Base-by-base conservation (phyloP, 129 eudicot species). In the Dittrichia graveolens region DNA sequence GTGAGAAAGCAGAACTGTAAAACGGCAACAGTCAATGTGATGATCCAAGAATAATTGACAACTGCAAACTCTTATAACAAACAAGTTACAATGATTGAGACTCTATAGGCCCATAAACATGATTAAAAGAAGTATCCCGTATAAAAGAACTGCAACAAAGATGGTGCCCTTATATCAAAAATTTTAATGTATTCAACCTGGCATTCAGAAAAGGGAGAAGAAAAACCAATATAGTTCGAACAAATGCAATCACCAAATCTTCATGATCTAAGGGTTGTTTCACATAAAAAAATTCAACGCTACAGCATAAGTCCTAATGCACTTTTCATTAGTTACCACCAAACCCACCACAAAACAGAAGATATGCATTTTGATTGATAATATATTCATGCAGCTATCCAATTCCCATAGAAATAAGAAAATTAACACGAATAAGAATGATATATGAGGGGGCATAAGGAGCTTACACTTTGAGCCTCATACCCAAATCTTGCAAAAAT, bases 391-490 rank as follows among this genome's bases (percentile, higher is more conserved):
- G 67, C 34, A 62, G 45, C 44, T 16, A 19, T 19, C 56, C 57
- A 75, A 63, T 13, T 62, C 49, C n/a, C 69, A 68, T 8, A 34
- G 40, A 49, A 24, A 59, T 60, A 69, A 48, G 31, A n/a, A 35
- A 72, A 14, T 14, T 8, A 31, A 15, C 64, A 77, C 37, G 18
- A 57, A 46, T 56, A 37, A 31, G 37, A 68, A 59, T 35, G n/a
- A 38, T 47, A 38, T 37, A 4, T 5, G 48, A 24, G 19, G 0
- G 46, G 61, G 39, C 15, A 3, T 74, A 34, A 46, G 53, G 59
- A 49, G 75, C 98, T 80, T 80, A 92, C 98, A 92, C 98, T 92
- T 92, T 92, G 10, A 92, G 98, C 66, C 96, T 82, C 98, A 92
- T 92, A 50, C 98, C 98, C 84, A 92, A 84, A 77, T 92, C 98